These are phyloP conservation scores for Ascochyta clinopodiicola DNA, from an alignment of 2,329 filamentous ascomycete genomes.

Conservation along the genomic window DNA sequence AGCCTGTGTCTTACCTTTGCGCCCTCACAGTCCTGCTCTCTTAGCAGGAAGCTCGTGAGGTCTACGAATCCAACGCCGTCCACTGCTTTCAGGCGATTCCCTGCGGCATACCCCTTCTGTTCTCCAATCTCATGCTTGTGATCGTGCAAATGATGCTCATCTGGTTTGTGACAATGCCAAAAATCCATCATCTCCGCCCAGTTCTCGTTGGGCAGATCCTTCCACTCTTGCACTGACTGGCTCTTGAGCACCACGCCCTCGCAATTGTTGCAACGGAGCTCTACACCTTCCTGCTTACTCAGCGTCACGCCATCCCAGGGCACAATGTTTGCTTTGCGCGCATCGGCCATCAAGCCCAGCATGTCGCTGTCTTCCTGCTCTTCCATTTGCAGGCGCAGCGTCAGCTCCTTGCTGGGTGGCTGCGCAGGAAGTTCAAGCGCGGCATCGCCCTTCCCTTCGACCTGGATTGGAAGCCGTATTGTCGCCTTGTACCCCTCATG, in stretches of 20 bases:
- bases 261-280: constrained; percentile 40
- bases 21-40: constrained; percentile 67
- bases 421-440: constrained; percentile 59
- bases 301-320: constrained; percentile 54
- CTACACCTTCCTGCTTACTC: constrained; percentile 22
- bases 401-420: constrained; percentile 57
- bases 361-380: constrained; percentile 45
- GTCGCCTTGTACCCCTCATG: constrained; percentile 55
- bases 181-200: constrained; percentile 99
- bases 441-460: constrained; percentile 52
- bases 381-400: constrained; percentile 61
- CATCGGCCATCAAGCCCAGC: constrained; percentile 38
- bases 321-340: constrained; percentile 46
- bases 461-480: constrained; percentile 56
- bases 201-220: constrained; percentile 92
- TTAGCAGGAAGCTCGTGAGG: constrained; percentile 75
- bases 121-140: constrained; percentile 46
- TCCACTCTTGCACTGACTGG: constrained; percentile 66
- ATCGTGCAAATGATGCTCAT: constrained; percentile 64
- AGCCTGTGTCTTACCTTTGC: constrained; percentile 50
- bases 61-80: constrained; percentile 79
- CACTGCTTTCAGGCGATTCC: constrained; percentile 72
- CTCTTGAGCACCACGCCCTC: constrained; percentile 22
- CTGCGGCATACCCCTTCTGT: constrained; percentile 79
- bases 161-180: constrained; percentile 98